Base-by-base conservation (phyloP, 768 basidiomycete genomes). In the Tephrocybe sp. region DNA sequence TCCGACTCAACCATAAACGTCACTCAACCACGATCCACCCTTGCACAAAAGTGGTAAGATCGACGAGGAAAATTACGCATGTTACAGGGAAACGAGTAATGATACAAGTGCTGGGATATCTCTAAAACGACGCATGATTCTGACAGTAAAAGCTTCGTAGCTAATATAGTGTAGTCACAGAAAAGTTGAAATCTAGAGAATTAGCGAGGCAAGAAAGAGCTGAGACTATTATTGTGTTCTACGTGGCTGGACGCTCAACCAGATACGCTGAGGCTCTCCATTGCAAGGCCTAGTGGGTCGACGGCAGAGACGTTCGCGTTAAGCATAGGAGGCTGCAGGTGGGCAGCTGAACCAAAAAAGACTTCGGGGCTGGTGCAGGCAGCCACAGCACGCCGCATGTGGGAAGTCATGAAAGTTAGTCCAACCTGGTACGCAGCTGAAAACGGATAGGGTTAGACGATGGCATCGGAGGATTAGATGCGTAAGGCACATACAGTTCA, bases 341-440 rank as follows among this genome's bases (percentile, higher is more conserved):
- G 65, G 28, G 66, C 72, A 4, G 72, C 69, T 26, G 74, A 71
- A 47, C 83, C 82, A 61, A 93, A 93, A 80, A 92, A 90, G 27
- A 92, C 79, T 63, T 94, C 93, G 9, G 93, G 93, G 46, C 89
- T 90, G 0, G 93, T 95, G 71, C 96, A 97, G 12, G 93, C 86
- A 2, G 96, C 89, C 21, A 98, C 89, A 9, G 97, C 96, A 37
- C 96, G 87, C 34, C 96, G 83, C 92, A 97, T 96, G 63, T 92
- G 90, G 27, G 78, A 89, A 18, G 92, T 91, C 58, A 99, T 71
- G 78, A 95, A 95, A 19, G 93, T 88, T 36, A 98, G 69, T n/a
- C 96, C 96, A 45, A 98, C 90, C 73, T 98, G 96, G 67, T 93
- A 98, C 25, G 94, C 91, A 57, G 95, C 91, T 93, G 59, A 34